These are phyloP conservation scores for Dictyophora rubrovolvata DNA, from an alignment of 768 basidiomycete species.

Conservation along the genomic window DNA sequence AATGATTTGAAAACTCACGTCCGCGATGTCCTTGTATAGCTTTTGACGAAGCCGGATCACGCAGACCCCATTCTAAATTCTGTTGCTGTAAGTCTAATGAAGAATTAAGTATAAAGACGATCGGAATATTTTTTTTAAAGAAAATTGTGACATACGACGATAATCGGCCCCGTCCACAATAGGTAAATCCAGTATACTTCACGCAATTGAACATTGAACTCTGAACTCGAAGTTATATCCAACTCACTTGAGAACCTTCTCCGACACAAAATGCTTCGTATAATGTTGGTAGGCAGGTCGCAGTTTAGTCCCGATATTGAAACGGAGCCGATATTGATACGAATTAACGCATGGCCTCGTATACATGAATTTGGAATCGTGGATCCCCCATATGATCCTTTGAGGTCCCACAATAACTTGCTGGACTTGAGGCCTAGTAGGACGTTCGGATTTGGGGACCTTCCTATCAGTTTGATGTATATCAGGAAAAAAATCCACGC, in stretches of 20 bases:
- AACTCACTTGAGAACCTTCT: slow-evolving; percentile 49
- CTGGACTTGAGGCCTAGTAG: background rate
- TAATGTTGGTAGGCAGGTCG: slow-evolving; percentile 40
- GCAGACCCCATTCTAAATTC: slow-evolving; percentile 49
- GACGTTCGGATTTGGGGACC: background rate
- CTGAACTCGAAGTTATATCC: background rate
- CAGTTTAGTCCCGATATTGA: background rate
- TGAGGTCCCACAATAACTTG: background rate
- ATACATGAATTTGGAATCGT: slow-evolving; percentile 1
- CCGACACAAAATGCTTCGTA: slow-evolving; percentile 41
- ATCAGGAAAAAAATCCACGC: background rate
- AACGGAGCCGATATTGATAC: background rate
- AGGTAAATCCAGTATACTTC: slow-evolving; percentile 53
- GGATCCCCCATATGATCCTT: background rate
- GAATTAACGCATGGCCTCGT: background rate
- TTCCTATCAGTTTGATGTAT: background rate
- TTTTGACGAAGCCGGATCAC: slow-evolving; percentile 48
- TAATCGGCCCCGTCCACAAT: slow-evolving; percentile 53
- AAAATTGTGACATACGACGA: slow-evolving; percentile 30
- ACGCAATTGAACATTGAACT: background rate
- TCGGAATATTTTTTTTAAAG: background rate
- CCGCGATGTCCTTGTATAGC: slow-evolving; percentile 41
- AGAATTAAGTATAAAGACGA: background rate
- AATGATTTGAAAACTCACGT: slow-evolving; percentile 26
- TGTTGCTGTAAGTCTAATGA: slow-evolving; percentile 32